Base-by-base conservation (phyloP, 2,329 filamentous ascomycete species). In the Colletotrichum incanum region DNA sequence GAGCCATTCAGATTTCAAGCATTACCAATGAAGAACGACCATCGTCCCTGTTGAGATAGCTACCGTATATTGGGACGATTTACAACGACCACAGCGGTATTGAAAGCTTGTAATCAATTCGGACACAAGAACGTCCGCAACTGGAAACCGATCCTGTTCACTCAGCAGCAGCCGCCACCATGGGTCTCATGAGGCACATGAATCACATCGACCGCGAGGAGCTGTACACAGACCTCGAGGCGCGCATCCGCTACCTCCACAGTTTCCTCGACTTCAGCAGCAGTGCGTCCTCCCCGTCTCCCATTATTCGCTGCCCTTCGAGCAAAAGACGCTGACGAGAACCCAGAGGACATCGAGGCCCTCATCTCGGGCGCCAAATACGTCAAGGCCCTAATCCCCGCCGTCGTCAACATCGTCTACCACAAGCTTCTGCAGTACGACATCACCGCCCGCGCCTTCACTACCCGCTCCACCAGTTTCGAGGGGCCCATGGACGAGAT, bases 331-430 rank as follows among this genome's bases (percentile, higher is more conserved):
- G 16, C 62, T 65, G 6, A 52, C 7, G 9, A 6, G 7, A n/a
- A 2, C 41, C 5, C 71, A 93, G 93, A 88, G 73, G 93, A 95
- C 78, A 90, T 94, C 68, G 91, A 93, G 75, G 92, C 93, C 49
- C 87, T 95, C 47, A 86, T 89, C 18, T 85, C 86, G 3, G 93
- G 93, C 74, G 86, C 90, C 71, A 94, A 94, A 80, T 94, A 94
- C 82, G 92, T 95, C 84, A 93, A 93, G 77, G 90, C 92, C n/a
- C 88, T 96, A 41, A 94, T 96, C 74, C 94, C 94, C 1, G 92
- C 93, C 56, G 89, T 96, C 28, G 93, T 96, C 78, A 94, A 95
- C 82, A 93, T 95, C 72, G 93, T 96, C 43, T 96, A 96, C 85
- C 91, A 91, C 78, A 96, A 96, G 79, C 88, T 96, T 0, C 85